Evolutionary conservation across 306 rosid species (phyloP), one percentile per base, ranked within the genome.

Genomic region (Lathyrus tuberosus): DNA sequence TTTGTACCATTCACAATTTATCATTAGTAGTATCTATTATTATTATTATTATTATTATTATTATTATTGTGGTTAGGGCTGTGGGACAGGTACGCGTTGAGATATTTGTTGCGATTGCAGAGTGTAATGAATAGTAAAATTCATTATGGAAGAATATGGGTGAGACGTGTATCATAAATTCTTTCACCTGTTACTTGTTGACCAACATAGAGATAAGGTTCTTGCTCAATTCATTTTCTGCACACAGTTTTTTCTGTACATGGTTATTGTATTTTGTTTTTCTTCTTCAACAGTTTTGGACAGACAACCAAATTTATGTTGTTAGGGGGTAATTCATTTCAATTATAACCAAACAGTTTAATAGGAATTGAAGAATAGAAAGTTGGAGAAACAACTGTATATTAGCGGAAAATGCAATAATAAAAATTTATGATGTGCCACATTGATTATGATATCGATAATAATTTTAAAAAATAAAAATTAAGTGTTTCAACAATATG

Each of bases 81-180:
- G 41, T 35, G 40, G 71, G 71, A 42, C 66, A 35, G 82, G 71
- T 73, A 66, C 75, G 65, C 8, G 82, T 72, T 73, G 78, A 33
- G 8, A 3, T 24, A 73, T 73, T 73, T 62, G 75, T 47, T 73
- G 71, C 18, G 35, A 35, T 2, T 60, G 62, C 40, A 41, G 67
- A 54, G 10, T n/a, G 67, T 60, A 78, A 49, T 78, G 5, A 78
- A 72, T 78, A 18, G 10, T 65, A 43, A 41, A 41, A 30, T 59
- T 43, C 56, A 54, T 54, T 14, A 47, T 42, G 4, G 47, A 11
- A 1, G 1, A n/a, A 12, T 11, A 41, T 41, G 1, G 12, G 14
- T 4, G 10, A 35, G 40, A 35, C n/a, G 15, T 11, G 6, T 11
- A 10, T 42, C 47, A 11, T 42, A 10, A 42, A 42, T 13, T 42